Conservation (phyloP, 768 basidiomycete genomes). For the Tulasnella sp. region DNA sequence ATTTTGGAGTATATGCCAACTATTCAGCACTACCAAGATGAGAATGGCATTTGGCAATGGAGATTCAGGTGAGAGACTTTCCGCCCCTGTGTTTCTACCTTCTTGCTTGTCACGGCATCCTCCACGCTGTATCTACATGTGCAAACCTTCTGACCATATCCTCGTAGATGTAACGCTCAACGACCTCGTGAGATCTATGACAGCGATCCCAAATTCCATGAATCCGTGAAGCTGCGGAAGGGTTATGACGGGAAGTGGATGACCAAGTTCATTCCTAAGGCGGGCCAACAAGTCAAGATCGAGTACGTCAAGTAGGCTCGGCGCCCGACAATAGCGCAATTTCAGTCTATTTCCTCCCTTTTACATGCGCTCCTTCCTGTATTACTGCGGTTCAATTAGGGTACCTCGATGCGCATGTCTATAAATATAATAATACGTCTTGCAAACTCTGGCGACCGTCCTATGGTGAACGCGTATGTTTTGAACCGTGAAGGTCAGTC, state of each 20-base stretch:
- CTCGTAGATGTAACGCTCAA: not conserved
- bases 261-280: not conserved
- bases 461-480: too few species aligned
- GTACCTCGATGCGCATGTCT: too few species aligned
- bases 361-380: not conserved
- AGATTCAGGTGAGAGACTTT: not conserved
- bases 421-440: too few species aligned
- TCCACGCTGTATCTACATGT: too few species aligned
- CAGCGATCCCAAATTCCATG: not conserved
- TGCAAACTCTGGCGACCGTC: too few species aligned
- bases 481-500: too few species aligned
- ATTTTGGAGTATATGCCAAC: conserved; percentile 25
- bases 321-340: conserved; percentile 26
- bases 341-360: not conserved
- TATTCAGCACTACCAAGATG: conserved; percentile 10
- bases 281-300: not conserved
- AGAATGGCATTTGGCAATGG: conserved; percentile 14
- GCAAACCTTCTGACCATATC: too few species aligned
- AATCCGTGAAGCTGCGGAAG: not conserved
- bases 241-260: not conserved
- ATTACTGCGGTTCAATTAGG: not conserved
- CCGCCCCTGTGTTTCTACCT: not conserved
- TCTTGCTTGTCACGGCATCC: too few species aligned
- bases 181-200: conserved; percentile 17
- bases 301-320: conserved; percentile 25